Conservation (phyloP, 345 rosid genomes). For the Eucalyptus fibrosa region DNA sequence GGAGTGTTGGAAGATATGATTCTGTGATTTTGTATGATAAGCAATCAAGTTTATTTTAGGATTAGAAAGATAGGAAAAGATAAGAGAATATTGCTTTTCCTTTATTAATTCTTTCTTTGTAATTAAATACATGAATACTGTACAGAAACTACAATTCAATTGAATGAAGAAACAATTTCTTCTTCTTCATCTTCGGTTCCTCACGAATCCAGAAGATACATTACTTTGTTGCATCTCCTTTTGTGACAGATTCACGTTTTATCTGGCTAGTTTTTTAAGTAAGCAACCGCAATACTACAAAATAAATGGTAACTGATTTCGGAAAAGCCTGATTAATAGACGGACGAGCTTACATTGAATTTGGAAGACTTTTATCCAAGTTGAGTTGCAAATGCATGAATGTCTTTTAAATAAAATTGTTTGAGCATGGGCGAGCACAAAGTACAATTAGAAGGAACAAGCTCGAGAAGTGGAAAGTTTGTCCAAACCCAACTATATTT, state of each 20-base stretch:
- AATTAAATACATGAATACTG: too few relatives aligned
- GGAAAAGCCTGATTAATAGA: background rate
- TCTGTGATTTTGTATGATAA: too few relatives aligned
- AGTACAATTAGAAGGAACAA: background rate
- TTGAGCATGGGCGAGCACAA: background rate
- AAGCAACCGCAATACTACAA: background rate
- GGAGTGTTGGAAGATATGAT: too few relatives aligned
- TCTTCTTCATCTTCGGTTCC: too few relatives aligned
- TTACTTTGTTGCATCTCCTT: too few relatives aligned
- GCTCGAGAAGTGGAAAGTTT: background rate
- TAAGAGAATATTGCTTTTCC: too few relatives aligned
- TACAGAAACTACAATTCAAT: too few relatives aligned
- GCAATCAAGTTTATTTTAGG: too few relatives aligned
- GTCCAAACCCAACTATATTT: background rate
- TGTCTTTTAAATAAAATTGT: background rate
- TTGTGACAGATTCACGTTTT: background rate
- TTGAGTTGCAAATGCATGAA: background rate
- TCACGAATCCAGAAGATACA: too few relatives aligned
- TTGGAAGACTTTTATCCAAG: background rate
- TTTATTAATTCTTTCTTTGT: too few relatives aligned
- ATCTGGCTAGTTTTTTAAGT: background rate
- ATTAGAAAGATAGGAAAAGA: too few relatives aligned
- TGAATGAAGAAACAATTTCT: too few relatives aligned
- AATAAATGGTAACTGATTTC: background rate
- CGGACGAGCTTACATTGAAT: background rate